Evolutionary conservation across 306 rosid species (phyloP), one percentile per base, ranked within the genome.

Genomic region (Hippophae tibetana): DNA sequence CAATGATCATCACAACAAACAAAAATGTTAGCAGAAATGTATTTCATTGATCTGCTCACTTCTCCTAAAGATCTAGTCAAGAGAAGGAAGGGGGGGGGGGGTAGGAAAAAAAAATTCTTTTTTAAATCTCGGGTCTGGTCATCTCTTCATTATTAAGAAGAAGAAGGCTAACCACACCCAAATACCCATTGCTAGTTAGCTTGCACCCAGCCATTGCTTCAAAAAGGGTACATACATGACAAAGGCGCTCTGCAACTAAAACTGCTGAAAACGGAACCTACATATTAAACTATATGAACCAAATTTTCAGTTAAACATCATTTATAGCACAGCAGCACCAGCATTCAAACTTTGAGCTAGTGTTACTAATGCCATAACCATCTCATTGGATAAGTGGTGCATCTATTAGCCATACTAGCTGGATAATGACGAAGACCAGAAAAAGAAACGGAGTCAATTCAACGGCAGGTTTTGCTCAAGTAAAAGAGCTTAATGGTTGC

Each of bases 81-180:
- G 38, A 31, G 5, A 31, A 31, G 38, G 38, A 4, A 4, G 38
- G 3, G 38, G 0, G 4, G 38, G 38, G 38, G 38, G 3, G 38
- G 0, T 1, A 2, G 3, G 2, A 31, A 31, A 4, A 31, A 0
- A 31, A 31, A 0, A 0, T 18, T 18, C 1, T 1, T 18, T 18
- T 31, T 31, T 31, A 31, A 31, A 31, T 2, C 5, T 31, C 0
- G 38, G 38, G 38, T 4, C 38, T 31, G 38, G 38, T 31, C 3
- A 2, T 31, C 38, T 31, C 38, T 31, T 31, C 38, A 31, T 31
- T 31, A 31, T 31, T 31, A 31, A 31, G 38, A 4, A 31, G 38
- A 4, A 31, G 38, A 31, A 31, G 38, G 38, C 38, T 31, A 31
- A 31, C 38, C 5, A 31, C 4, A 2, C 38, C 38, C 38, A 31